These are phyloP conservation scores for Penicillium janthinellum DNA, from an alignment of 2,329 filamentous ascomycete genomes.

Conservation along the genomic window DNA sequence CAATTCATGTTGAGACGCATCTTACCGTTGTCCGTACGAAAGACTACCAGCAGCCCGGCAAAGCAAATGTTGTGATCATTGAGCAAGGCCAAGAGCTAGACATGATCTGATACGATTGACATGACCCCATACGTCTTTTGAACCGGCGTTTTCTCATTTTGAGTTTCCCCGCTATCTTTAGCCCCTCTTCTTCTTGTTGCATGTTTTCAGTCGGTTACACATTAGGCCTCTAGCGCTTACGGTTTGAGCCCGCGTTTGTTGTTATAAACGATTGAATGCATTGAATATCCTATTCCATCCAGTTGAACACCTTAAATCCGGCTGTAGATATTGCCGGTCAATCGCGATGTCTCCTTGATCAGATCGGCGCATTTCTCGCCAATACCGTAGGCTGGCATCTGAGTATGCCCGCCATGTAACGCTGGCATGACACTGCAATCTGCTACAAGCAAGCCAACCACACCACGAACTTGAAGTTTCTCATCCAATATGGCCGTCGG, in stretches of 20 bases:
- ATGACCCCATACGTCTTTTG: neutral
- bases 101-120: neutral
- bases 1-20: conserved; percentile 24
- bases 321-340: conserved; percentile 19
- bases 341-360: conserved; percentile 46
- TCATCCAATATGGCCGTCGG: conserved; percentile 56
- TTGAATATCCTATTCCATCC: neutral
- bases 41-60: neutral
- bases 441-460: conserved; percentile 56
- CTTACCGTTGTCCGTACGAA: conserved; percentile 24
- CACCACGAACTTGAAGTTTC: conserved; percentile 56
- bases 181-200: neutral
- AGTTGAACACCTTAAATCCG: conserved; percentile 5
- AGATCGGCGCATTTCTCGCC: conserved; percentile 58
- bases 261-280: neutral
- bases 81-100: neutral
- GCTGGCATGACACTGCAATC: conserved; percentile 57
- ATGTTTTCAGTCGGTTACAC: neutral
- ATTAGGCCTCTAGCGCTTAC: neutral
- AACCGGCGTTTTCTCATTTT: neutral
- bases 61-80: neutral
- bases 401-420: conserved; percentile 55
- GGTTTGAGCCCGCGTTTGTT: neutral
- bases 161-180: neutral
- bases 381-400: conserved; percentile 62